Base-by-base conservation (phyloP, 2,329 filamentous ascomycete species). In the Dactylellina haptotyla region DNA sequence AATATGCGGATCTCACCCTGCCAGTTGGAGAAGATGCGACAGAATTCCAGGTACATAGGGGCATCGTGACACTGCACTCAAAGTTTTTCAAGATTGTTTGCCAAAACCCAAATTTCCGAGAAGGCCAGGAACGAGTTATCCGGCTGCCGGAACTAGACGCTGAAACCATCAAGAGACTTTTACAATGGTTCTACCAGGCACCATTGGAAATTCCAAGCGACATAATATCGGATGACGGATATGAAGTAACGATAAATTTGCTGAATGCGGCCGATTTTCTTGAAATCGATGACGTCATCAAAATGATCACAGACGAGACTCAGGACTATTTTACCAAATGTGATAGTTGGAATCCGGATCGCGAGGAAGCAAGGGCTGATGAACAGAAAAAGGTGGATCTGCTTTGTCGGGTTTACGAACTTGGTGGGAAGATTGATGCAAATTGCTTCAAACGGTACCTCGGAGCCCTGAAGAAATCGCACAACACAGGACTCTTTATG, bases 351-450 rank as follows among this genome's bases (percentile, higher is more conserved):
- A 32, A 30, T 14, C 4, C 34, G 4, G 69, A 73, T 50, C 25
- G 46, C 14, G 69, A 57, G 6, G 12, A 39, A 12, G 61, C 61
- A 4, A 30, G 5, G 18, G 69, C 28, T 2, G 69, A 66, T n/a
- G 69, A 73, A 34, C 69, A 62, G 16, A 66, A 62, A 43, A 73
- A 73, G 10, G 61, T 73, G 20, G 69, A 66, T 51, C 28, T 73
- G 28, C 37, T 73, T 9, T 66, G 69, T 26, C 50, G 69, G 8
- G 20, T 73, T n/a, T 73, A 73, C 32, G 69, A 73, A 20, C 56
- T 45, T 28, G 69, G 69, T 3, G 54, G 54, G 0, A 57, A 57
- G 5, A 57, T 73, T 9, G 54, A 73, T 20, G 26, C 4, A 2
- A 12, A 46, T 4, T 39, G 37, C 37, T n/a, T 73, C 8, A 62